These are phyloP conservation scores for Cyberlindnera euphorbiiphila DNA, from an alignment of 805 yeast genomes.

Conservation along the genomic window DNA sequence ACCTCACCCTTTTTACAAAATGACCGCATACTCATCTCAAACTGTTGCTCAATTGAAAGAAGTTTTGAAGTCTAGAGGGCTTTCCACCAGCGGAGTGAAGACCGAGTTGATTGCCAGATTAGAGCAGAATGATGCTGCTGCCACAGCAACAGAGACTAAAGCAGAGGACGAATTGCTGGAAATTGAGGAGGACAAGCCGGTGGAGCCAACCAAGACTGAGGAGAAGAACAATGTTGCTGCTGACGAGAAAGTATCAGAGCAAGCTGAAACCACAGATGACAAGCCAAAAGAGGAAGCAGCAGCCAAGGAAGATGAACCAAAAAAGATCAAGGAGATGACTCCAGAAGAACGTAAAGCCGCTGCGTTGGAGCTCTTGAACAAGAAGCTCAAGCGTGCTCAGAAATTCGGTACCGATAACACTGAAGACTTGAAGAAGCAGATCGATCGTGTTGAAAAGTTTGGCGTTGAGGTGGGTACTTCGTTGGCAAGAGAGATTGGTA, in stretches of 20 bases:
- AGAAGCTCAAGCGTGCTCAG: conserved; percentile 66
- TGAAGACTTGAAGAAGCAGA: conserved; percentile 47
- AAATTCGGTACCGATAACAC: conserved; percentile 65
- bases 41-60: conserved; percentile 87
- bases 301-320: conserved; percentile 27
- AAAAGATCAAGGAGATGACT: conserved; percentile 35
- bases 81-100: conserved; percentile 75
- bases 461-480: conserved; percentile 71
- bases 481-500: conserved; percentile 64
- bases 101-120: conserved; percentile 68
- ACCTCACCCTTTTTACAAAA: conserved; percentile 3
- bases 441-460: conserved; percentile 75
- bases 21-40: conserved; percentile 45
- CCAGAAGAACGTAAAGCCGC: conserved; percentile 69
- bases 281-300: conserved; percentile 10
- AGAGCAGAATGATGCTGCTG: conserved; percentile 46
- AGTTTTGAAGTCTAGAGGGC: conserved; percentile 58
- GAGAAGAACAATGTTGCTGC: neutral
- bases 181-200: conserved; percentile 9
- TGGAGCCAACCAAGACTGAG: neutral
- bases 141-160: conserved; percentile 2
- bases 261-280: conserved; percentile 4
- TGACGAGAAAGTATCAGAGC: conserved; percentile 4
- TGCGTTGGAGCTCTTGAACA: conserved; percentile 63
- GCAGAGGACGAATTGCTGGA: conserved; percentile 3